Base-by-base conservation (phyloP, 2,329 filamentous ascomycete species). In the Colletotrichum karsti region DNA sequence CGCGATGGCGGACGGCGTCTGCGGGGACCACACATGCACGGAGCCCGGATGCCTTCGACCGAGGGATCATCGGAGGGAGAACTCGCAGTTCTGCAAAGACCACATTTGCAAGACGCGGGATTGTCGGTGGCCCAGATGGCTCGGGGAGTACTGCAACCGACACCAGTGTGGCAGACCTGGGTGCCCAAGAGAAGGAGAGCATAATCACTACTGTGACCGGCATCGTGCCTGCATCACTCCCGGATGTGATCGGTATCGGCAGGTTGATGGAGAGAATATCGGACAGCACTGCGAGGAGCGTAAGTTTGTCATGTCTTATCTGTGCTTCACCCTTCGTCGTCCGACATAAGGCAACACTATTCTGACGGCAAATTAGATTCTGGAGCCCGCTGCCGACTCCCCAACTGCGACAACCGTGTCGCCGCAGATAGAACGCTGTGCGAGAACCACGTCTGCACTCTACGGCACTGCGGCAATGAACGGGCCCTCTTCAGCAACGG, bases 141-240 rank as follows among this genome's bases (percentile, higher is more conserved):
- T 70, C 6, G 69, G 69, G 3, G 66, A 70, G 7, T 73, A 69
- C 35, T 78, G 76, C 35, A 66, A 67, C 7, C 68, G 69, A 51
- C 76, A 78, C 35, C 69, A 76, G 69, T 78, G 76, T 28, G 69
- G 69, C 0, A 55, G 70, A 26, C 74, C 71, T 42, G 74, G 71
- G 9, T 78, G 76, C 46, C 74, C 75, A 60, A 72, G 69, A 9
- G 64, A 42, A 5, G 62, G 68, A n/a, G 54, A 61, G 24, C 53
- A 53, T 39, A 44, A 37, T 2, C 67, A 72, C 12, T 72, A 73
- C 63, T 77, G 76, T 15, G 64, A 69, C 9, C 62, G 24, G 18
- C 76, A 77, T 20, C 58, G 70, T 42, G 53, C 58, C 6, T 72
- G 68, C 42, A 59, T 20, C 18, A 46, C 48, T 10, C 57, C 57